Evolutionary conservation across 352 stramenopile species (phyloP).

Genomic region (Phytophthora capsici): DNA sequence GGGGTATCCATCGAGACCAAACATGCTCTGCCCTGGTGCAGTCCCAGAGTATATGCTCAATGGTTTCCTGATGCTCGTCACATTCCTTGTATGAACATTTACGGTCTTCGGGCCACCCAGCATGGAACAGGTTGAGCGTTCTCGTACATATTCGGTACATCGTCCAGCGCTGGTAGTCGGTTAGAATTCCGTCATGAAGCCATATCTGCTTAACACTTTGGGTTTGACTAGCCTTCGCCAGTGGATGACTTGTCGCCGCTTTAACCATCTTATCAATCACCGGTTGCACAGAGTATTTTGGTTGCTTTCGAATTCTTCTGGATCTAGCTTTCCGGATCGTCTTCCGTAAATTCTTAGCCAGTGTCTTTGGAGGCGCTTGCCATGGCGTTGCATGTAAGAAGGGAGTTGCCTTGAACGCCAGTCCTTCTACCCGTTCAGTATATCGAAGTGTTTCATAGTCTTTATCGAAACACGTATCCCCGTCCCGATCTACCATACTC

Average conservation of each 20-base stretch:
- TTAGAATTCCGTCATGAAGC: not conserved
- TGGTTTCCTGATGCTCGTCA: not conserved
- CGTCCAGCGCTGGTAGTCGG: not conserved
- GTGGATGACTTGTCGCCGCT: not conserved
- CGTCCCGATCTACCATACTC: not conserved
- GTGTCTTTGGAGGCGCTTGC: not conserved
- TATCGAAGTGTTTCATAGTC: not conserved
- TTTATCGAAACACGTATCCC: not conserved
- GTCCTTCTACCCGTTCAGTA: not conserved
- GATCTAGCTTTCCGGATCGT: not conserved
- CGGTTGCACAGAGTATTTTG: not conserved
- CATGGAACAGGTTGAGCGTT: not conserved
- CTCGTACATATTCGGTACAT: not conserved
- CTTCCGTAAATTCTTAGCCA: not conserved
- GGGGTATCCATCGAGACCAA: not conserved
- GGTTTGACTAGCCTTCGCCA: not conserved
- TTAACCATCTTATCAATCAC: not conserved
- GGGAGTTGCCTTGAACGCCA: not conserved
- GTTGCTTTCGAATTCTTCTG: not conserved
- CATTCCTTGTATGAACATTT: not conserved
- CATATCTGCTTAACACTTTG: not conserved
- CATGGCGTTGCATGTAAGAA: not conserved
- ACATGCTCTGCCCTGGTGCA: not conserved
- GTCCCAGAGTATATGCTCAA: not conserved
- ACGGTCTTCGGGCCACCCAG: not conserved